These are phyloP conservation scores for Claviceps sp. DNA, from an alignment of 2,329 filamentous ascomycete species.

Conservation along the genomic window DNA sequence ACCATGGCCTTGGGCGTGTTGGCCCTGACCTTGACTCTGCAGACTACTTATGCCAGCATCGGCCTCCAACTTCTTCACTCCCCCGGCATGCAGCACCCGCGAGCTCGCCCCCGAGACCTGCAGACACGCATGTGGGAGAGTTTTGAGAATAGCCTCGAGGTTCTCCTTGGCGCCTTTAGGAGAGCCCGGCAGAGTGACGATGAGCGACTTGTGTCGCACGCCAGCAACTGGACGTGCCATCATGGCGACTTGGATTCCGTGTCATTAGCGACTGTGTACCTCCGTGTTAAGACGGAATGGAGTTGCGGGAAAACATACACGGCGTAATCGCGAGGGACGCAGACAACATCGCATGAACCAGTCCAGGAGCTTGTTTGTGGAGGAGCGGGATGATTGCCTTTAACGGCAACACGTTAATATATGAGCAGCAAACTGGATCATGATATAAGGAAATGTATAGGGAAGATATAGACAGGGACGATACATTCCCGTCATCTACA, in stretches of 20 bases:
- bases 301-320: conserved; percentile 42
- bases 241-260: conserved; percentile 56
- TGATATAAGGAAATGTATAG: too few species aligned
- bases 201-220: conserved; percentile 65
- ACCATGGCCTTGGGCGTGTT: conserved; percentile 20
- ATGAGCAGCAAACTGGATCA: too few species aligned
- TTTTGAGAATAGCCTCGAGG: conserved; percentile 72
- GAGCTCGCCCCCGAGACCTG: conserved; percentile 80
- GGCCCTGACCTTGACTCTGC: conserved; percentile 15
- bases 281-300: neutral
- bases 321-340: conserved; percentile 76
- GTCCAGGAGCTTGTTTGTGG: conserved; percentile 73
- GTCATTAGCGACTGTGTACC: neutral
- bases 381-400: conserved; percentile 69
- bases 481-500: neutral
- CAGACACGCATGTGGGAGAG: conserved; percentile 88
- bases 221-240: conserved; percentile 94
- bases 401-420: too few species aligned
- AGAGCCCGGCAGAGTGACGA: conserved; percentile 84
- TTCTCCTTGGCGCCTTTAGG: conserved; percentile 95
- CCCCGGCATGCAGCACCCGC: conserved; percentile 63
- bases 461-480: too few species aligned
- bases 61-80: conserved; percentile 68
- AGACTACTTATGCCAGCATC: conserved; percentile 54
- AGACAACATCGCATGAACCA: conserved; percentile 91